These are phyloP conservation scores for Phascolomyces articulosus DNA, from an alignment of 371 early-diverging fungal species.

Conservation along the genomic window DNA sequence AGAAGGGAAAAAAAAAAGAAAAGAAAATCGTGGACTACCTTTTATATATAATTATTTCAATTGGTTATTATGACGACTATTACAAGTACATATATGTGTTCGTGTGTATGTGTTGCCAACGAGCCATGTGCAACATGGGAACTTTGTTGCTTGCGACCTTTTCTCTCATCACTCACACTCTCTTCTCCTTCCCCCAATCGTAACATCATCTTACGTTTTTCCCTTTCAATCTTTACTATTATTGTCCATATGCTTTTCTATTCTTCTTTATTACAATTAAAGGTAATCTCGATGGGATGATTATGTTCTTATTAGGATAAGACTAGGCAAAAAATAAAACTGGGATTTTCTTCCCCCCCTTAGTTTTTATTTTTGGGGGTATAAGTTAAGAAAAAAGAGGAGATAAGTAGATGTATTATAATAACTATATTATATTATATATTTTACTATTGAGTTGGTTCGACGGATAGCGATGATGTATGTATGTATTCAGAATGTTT, in stretches of 20 bases:
- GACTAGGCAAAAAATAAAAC: too few relatives aligned
- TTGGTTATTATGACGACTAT: too few relatives aligned
- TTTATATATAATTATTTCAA: not conserved
- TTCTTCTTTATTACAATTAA: too few relatives aligned
- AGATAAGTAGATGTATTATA: too few relatives aligned
- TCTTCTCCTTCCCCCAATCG: not conserved
- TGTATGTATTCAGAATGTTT: too few relatives aligned
- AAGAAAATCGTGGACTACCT: not conserved
- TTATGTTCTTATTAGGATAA: too few relatives aligned
- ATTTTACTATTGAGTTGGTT: too few relatives aligned
- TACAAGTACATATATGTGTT: not conserved
- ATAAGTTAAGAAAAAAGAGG: not conserved
- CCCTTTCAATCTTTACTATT: not conserved
- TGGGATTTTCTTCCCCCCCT: too few relatives aligned
- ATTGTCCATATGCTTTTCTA: not conserved
- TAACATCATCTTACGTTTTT: too few relatives aligned
- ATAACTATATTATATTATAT: too few relatives aligned
- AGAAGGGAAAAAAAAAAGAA: too few relatives aligned
- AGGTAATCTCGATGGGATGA: constrained; percentile 16
- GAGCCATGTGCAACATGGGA: constrained; percentile 10
- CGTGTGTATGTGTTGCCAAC: not conserved
- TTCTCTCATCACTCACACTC: not conserved
- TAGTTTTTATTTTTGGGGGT: not conserved
- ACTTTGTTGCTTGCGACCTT: not conserved
- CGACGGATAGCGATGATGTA: too few relatives aligned